Conservation (phyloP, 305 asterid genomes). For the Coffea humblotiana region DNA sequence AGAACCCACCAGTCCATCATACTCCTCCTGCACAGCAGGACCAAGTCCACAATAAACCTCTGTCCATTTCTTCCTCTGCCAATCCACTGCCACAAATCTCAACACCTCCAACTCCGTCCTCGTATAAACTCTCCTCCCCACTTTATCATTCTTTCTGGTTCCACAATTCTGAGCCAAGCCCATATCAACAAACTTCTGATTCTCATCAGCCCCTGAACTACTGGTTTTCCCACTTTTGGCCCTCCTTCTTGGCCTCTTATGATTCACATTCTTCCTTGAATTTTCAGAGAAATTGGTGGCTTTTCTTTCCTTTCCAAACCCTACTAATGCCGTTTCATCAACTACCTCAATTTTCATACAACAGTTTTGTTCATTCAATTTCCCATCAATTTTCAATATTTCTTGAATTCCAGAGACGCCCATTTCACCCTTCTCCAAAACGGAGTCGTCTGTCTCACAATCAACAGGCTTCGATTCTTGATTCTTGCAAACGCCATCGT, state of each 20-base stretch:
- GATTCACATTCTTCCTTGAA: not conserved
- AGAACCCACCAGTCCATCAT: slow-evolving; percentile 50
- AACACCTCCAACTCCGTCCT: slow-evolving; percentile 63
- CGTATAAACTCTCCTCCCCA: slow-evolving; percentile 44
- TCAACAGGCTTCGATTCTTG: not conserved
- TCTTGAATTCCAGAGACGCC: not conserved
- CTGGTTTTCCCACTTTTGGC: slow-evolving; percentile 35
- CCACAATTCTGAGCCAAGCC: slow-evolving; percentile 18
- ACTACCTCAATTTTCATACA: slow-evolving; percentile 25
- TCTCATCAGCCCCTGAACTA: slow-evolving; percentile 17
- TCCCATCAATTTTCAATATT: slow-evolving; percentile 1
- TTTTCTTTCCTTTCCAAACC: not conserved
- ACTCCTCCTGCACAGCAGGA: slow-evolving; percentile 44
- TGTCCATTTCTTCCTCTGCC: slow-evolving; percentile 71
- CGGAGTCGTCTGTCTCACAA: not conserved
- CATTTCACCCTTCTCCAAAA: not conserved
- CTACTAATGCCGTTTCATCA: slow-evolving; percentile 34
- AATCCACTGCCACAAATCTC: slow-evolving; percentile 56
- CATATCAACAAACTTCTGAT: slow-evolving; percentile 8
- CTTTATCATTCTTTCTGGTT: slow-evolving; percentile 16
- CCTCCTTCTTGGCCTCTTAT: slow-evolving; percentile 27
- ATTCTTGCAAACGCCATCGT: not conserved
- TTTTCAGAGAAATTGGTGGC: not conserved
- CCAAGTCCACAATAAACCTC: slow-evolving; percentile 67
- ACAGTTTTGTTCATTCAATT: slow-evolving; percentile 22